Base-by-base conservation (phyloP, 495 filamentous ascomycete species). In the Astrothelium macrocarpum region DNA sequence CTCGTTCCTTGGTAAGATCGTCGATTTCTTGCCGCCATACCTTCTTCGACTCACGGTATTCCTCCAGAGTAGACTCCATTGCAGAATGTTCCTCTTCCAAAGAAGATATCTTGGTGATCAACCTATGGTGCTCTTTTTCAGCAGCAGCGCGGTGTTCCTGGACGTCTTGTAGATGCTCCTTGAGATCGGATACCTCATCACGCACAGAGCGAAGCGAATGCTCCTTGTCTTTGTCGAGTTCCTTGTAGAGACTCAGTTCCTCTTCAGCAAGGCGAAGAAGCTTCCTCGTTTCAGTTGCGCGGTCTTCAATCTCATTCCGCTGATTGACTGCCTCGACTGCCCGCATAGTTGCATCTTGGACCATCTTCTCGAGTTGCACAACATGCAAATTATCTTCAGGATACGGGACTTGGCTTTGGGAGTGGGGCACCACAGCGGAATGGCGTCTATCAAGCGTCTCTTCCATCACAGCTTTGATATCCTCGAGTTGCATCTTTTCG, bases 211-310 rank as follows among this genome's bases (percentile, higher is more conserved):
- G 49, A 29, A 56, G 49, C 5, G 49, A 28, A 29, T 29, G 20
- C 29, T 56, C 86, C 29, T 84, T 85, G 66, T 90, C 85, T 28
- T 20, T 9, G 16, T 28, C 49, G 23, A 56, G 25, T 56, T 56
- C 49, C 25, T 56, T 56, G 20, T 56, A 83, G 32, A 87, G 84
- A 59, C 77, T 78, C 65, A 84, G 77, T 69, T 86, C 84, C 66
- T 94, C 89, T 70, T 93, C 87, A 42, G 88, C 87, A 65, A 87
- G 81, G 65, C 85, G 84, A 5, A 94, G 78, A 20, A 87, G 79
- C 62, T 83, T 81, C 72, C 90, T 84, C 31, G 85, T 79, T 68
- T 94, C 87, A 42, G 81, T 79, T 29, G 91, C 78, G 60, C 84
- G 84, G 70, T 92, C 88, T 70, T 93, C 88, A 1, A 86, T 84